Percentiles rank a stretch among this genome's conserved stretches.
These are phyloP conservation scores for Paraphoma sp. DNA, from an alignment of 2,329 filamentous ascomycete species.

Conservation along the genomic window DNA sequence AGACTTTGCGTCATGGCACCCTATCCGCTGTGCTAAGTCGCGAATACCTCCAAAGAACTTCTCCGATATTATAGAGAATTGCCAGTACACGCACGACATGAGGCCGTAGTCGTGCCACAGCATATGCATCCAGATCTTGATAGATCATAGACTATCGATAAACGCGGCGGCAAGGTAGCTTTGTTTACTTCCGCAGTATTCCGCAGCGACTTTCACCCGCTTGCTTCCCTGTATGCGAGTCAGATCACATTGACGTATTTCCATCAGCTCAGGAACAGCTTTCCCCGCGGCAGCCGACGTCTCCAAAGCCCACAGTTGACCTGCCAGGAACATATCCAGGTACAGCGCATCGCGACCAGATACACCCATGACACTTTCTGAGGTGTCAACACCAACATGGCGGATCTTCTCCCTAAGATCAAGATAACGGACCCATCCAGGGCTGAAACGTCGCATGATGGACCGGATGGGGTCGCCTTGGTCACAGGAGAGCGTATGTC, in stretches of 20 bases:
- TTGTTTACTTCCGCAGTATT: conserved; percentile 21
- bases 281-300: neutral
- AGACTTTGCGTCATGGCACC: conserved; percentile 5
- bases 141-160: conserved; percentile 8
- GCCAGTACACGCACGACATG: conserved; percentile 8
- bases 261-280: neutral
- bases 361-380: conserved; percentile 20
- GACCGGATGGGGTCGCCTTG: conserved; percentile 31
- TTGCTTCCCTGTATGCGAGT: neutral
- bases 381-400: conserved; percentile 44
- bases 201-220: conserved; percentile 13
- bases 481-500: conserved; percentile 35
- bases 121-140: conserved; percentile 8
- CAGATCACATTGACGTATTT: neutral
- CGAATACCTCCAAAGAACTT: neutral
- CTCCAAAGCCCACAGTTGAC: neutral
- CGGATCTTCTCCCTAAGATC: conserved; percentile 51
- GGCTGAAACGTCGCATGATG: conserved; percentile 34
- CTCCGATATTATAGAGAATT: neutral
- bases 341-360: conserved; percentile 5
- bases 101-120: conserved; percentile 1
- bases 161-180: conserved; percentile 1
- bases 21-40: neutral
- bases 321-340: neutral
- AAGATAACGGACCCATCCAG: conserved; percentile 52